Conservation (phyloP, 345 rosid species). For the Nasturtium officinale region DNA sequence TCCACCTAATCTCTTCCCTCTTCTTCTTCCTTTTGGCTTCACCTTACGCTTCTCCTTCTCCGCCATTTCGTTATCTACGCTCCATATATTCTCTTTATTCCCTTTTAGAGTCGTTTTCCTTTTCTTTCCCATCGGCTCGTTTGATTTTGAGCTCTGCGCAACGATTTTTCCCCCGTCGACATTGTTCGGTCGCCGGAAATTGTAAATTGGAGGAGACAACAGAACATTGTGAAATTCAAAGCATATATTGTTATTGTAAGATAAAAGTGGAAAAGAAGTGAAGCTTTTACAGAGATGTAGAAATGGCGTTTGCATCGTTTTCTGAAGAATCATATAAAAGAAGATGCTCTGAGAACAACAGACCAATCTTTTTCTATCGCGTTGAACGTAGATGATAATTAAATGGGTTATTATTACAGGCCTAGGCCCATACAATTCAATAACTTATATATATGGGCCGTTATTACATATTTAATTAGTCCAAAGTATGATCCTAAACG, state of each 20-base stretch:
- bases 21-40: conserved; percentile 46
- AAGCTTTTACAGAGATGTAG: conserved; percentile 48
- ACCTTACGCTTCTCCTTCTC: conserved; percentile 45
- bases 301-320: conserved; percentile 56
- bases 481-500: not conserved
- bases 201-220: not conserved
- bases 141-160: conserved; percentile 44
- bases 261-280: conserved; percentile 11
- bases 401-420: conserved; percentile 15
- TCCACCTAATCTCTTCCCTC: conserved; percentile 52
- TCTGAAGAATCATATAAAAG: conserved; percentile 7
- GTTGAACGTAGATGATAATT: not conserved
- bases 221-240: conserved; percentile 43
- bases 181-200: conserved; percentile 11
- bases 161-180: conserved; percentile 6
- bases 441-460: too few species aligned
- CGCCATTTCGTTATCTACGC: conserved; percentile 72
- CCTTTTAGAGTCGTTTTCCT: conserved; percentile 52
- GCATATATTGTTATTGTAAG: not conserved
- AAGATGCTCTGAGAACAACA: conserved; percentile 9
- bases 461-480: not conserved
- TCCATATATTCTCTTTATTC: conserved; percentile 75
- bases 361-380: not conserved
- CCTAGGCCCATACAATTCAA: not conserved
- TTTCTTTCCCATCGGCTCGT: conserved; percentile 36